These are phyloP conservation scores for Drosera capensis DNA, from an alignment of 148 eudicot species.

Conservation along the genomic window DNA sequence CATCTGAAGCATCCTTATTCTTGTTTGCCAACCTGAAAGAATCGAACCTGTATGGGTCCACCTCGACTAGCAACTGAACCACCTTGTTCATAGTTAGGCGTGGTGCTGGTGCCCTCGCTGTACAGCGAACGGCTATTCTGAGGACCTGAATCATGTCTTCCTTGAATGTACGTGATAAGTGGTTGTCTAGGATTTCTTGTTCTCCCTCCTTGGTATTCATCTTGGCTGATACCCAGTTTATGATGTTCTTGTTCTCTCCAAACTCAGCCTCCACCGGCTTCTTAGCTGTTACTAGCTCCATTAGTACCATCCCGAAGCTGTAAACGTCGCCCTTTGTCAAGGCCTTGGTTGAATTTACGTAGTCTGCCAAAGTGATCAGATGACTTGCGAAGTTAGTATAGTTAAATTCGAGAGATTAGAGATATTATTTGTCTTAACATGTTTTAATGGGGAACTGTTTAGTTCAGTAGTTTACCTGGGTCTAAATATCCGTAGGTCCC, in stretches of 20 bases:
- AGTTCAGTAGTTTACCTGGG: constrained; percentile 53
- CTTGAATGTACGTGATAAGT: constrained; percentile 34
- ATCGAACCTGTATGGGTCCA: constrained; percentile 55
- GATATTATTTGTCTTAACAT: neutral
- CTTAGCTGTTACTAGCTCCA: constrained; percentile 88
- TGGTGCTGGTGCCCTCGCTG: constrained; percentile 33
- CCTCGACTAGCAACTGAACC: constrained; percentile 60
- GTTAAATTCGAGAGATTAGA: neutral
- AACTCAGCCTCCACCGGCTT: constrained; percentile 83
- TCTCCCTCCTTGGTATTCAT: constrained; percentile 75
- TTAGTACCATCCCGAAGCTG: constrained; percentile 86
- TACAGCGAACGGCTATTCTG: constrained; percentile 61
- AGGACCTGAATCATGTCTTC: constrained; percentile 70
- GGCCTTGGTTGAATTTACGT: constrained; percentile 76
- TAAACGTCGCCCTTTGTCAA: constrained; percentile 86
- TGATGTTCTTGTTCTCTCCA: constrained; percentile 87
- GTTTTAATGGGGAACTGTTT: neutral
- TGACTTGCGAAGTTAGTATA: too few relatives aligned
- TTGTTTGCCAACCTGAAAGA: constrained; percentile 36
- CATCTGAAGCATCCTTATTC: constrained; percentile 25
- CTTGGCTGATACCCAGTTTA: constrained; percentile 72
- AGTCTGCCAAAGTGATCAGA: constrained; percentile 47
- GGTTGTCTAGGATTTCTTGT: constrained; percentile 53
- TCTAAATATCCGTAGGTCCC: constrained; percentile 97
- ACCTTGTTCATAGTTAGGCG: constrained; percentile 85